phyloP scores from a whole-genome alignment of 177 flowering plant species.

The Vitis hybrid region DNA sequence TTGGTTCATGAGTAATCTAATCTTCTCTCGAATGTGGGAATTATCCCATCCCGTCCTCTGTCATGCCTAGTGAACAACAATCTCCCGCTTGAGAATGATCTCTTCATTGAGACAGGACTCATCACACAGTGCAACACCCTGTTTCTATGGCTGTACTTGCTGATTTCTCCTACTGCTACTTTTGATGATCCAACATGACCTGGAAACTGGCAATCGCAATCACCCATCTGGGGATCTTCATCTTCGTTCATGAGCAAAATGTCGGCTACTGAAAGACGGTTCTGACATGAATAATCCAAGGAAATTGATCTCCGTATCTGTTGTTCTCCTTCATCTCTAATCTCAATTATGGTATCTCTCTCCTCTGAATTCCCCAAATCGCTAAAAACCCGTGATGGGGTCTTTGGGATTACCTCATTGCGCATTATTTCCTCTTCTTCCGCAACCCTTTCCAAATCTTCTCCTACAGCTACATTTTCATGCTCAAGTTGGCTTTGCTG shows the following conservation, averaged over 20 bases:
- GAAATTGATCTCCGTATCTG: conserved; percentile 62
- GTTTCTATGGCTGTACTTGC: conserved; percentile 27
- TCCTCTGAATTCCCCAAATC: conserved; percentile 29
- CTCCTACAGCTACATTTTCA: conserved; percentile 9
- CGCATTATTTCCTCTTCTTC: conserved; percentile 12
- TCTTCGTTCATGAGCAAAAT: conserved; percentile 32
- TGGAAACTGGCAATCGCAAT: not conserved
- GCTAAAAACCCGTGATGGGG: conserved; percentile 21
- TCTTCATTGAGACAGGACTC: conserved; percentile 45
- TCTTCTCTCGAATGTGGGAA: conserved; percentile 17
- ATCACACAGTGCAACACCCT: conserved; percentile 34
- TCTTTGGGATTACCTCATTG: conserved; percentile 17
- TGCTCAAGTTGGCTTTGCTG: conserved; percentile 16
- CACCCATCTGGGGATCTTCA: conserved; percentile 24
- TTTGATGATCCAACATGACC: conserved; percentile 34
- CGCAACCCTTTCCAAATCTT: conserved; percentile 17
- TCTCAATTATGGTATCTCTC: conserved; percentile 40
- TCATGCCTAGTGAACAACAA: conserved; percentile 33
- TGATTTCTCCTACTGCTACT: conserved; percentile 13
- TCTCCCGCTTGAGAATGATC: conserved; percentile 57
- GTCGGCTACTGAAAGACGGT: conserved; percentile 44
- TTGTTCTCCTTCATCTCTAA: conserved; percentile 32
- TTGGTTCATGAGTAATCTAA: too few relatives aligned
- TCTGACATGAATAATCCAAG: conserved; percentile 40
- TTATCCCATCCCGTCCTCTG: conserved; percentile 25